Conservation (phyloP, 805 yeast genomes). For the Candida fluviatilis region DNA sequence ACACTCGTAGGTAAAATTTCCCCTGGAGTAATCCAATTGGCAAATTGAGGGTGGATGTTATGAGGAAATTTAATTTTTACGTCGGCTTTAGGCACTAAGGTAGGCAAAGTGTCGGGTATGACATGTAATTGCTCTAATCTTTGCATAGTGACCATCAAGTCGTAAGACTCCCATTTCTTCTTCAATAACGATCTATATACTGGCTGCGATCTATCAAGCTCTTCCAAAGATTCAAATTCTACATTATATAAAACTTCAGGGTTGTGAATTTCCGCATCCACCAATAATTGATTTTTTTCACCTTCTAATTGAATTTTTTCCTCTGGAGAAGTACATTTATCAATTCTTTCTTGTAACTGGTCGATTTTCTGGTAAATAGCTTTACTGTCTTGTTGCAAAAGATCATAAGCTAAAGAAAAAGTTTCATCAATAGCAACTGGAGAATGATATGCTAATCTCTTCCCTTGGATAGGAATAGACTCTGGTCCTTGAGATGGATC, state of each 20-base stretch:
- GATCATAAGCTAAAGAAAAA: slow-evolving; percentile 62
- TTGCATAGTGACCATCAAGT: slow-evolving; percentile 82
- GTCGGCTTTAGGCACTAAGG: slow-evolving; percentile 75
- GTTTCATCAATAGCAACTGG: slow-evolving; percentile 71
- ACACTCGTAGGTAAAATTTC: slow-evolving; percentile 65
- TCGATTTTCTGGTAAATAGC: slow-evolving; percentile 36
- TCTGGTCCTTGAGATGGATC: slow-evolving; percentile 45
- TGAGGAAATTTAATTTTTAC: slow-evolving; percentile 74
- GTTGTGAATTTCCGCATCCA: slow-evolving; percentile 66
- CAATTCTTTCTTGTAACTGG: slow-evolving; percentile 24
- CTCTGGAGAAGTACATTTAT: slow-evolving; percentile 14
- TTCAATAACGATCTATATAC: slow-evolving; percentile 70
- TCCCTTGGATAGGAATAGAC: slow-evolving; percentile 41
- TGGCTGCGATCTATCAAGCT: slow-evolving; percentile 67
- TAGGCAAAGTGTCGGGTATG: slow-evolving; percentile 92
- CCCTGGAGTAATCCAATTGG: slow-evolving; percentile 80
- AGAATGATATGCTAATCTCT: slow-evolving; percentile 53
- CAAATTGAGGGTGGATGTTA: slow-evolving; percentile 47
- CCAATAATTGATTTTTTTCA: slow-evolving; percentile 28
- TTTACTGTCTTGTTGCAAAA: slow-evolving; percentile 49
- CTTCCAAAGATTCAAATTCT: slow-evolving; percentile 37
- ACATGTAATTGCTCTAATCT: slow-evolving; percentile 80
- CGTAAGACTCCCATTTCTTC: slow-evolving; percentile 67
- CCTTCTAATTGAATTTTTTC: slow-evolving; percentile 8
- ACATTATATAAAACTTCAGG: slow-evolving; percentile 83